Base-by-base conservation (phyloP, 108 stramenopile species). In the Fistulifera pelliculosa region DNA sequence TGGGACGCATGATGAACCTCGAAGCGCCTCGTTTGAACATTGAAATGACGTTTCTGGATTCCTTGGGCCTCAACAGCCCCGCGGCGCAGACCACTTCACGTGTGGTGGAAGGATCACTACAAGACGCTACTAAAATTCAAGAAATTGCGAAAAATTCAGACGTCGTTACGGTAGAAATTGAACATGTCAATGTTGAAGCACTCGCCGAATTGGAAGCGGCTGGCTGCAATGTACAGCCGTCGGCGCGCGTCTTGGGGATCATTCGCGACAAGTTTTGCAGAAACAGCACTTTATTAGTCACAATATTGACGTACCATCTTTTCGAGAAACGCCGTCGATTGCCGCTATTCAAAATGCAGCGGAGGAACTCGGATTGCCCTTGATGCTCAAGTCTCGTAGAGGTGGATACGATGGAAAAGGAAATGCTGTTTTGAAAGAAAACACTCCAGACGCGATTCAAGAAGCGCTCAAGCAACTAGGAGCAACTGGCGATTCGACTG, bases 1-100 rank as follows among this genome's bases (percentile, higher is more conserved):
- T 99, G 41, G 99, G 99, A 13, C 93, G 96, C 27, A 99, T 99
- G 99, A 98, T 98, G 96, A 93, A 93, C 14, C 69, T 96, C 52
- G 97, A 96, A 56, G 94, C 92, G 7, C 90, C 93, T 38, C 93
- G 96, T 13, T 74, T 99, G 8, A 90, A 88, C 41, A 71, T 97
- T 44, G 47, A 69, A 55, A 77, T 96, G 69, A 74, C 53, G 41
- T 88, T 95, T 55, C 78, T 99, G 25, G 99, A 99, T 60, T 80
- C 76, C 8, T 41, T 27, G 12, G 93, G 90, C 13, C 43, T 49
- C 15, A 27, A 50, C 1, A 85, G 81, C 56, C 87, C 94, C 10
- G 80, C 88, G 5, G 89, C 83, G 12, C 70, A 68, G 54, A 72
- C 74, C 1, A 76, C 69, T 22, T 69, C 70, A 38, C 60, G 60